Evolutionary conservation across 2,329 filamentous ascomycete genomes (phyloP), one percentile per base, ranked within the genome.

Genomic region (Elsinoe fawcettii): DNA sequence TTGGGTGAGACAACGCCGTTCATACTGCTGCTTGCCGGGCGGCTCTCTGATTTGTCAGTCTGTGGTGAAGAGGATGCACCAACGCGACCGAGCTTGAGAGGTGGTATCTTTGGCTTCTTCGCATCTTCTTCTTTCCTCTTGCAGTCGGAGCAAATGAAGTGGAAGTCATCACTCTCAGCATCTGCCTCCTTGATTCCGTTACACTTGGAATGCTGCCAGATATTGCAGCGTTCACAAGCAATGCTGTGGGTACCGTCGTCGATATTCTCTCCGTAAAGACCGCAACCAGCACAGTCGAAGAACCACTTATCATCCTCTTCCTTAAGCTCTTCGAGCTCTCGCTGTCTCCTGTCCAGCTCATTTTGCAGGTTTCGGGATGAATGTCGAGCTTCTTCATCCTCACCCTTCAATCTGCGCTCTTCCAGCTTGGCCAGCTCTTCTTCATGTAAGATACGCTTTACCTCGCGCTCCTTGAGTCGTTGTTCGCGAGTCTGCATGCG

Each of bases 151-250:
- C 92, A 97, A 62, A 96, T 72, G 66, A 96, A 96, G 60, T 88
- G 84, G 66, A 97, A 97, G 63, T 95, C 88, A 1, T 89, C 83
- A 47, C 84, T 79, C 62, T 96, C 92, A 0, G 90, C 91, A 61
- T 91, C 87, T 59, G 80, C 75, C 65, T 95, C 82, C 46, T 81
- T 80, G 61, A 97, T 87, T 39, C 85, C 86, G 59, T 96, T 81
- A 67, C 93, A 99, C 65, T 87, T 89, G 76, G 90, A 95, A 68
- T 99, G 93, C 69, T 97, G 92, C 93, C 93, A 99, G 49, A 95
- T 86, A 67, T 86, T 95, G 76, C 93, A 99, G 63, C 80, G 85
- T 68, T 99, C 93, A 72, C 93, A 99, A 25, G 91, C 88, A 62
- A 99, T 85, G 69, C 90, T 96, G 68, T 96, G 91, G 6, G 89